phyloP scores from a whole-genome alignment of 1,284 basidiomycete genomes.

The Pseudozyma thailandica region DNA sequence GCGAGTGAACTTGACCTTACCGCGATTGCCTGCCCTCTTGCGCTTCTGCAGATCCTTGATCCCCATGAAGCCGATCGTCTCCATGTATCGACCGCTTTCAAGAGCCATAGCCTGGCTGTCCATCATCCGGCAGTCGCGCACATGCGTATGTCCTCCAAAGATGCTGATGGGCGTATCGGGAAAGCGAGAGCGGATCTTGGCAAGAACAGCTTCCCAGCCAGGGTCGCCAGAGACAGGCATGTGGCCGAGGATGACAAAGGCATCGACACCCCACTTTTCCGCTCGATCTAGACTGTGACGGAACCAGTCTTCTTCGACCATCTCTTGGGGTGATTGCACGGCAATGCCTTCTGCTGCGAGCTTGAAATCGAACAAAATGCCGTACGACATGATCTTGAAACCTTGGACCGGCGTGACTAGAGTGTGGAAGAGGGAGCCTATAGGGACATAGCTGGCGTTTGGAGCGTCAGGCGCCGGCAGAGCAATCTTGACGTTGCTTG shows the following conservation, averaged over 20 bases:
- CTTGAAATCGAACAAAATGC: slow-evolving; percentile 62
- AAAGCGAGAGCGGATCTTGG: slow-evolving; percentile 59
- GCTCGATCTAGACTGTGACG: slow-evolving; percentile 53
- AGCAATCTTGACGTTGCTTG: slow-evolving; percentile 58
- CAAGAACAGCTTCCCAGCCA: slow-evolving; percentile 57
- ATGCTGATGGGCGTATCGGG: slow-evolving; percentile 61
- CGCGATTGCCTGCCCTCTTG: slow-evolving; percentile 40
- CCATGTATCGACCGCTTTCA: slow-evolving; percentile 64
- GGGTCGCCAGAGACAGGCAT: slow-evolving; percentile 62
- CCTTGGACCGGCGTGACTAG: slow-evolving; percentile 53
- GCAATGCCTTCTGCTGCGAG: slow-evolving; percentile 54
- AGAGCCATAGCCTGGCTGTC: slow-evolving; percentile 60
- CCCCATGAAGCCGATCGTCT: slow-evolving; percentile 53
- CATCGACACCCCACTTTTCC: slow-evolving; percentile 54
- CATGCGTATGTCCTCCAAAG: slow-evolving; percentile 63
- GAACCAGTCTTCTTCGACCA: slow-evolving; percentile 65
- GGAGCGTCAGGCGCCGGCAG: slow-evolving; percentile 34
- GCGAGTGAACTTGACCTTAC: slow-evolving; percentile 67
- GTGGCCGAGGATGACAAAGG: slow-evolving; percentile 64
- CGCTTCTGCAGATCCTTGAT: slow-evolving; percentile 44
- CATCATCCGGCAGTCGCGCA: slow-evolving; percentile 62
- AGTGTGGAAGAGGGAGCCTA: slow-evolving; percentile 57
- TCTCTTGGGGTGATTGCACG: slow-evolving; percentile 57
- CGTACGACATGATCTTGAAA: slow-evolving; percentile 61
- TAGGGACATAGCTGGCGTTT: slow-evolving; percentile 39